Conservation (phyloP, 2,329 filamentous ascomycete genomes). For the Pseudocercospora pini-densiflorae region DNA sequence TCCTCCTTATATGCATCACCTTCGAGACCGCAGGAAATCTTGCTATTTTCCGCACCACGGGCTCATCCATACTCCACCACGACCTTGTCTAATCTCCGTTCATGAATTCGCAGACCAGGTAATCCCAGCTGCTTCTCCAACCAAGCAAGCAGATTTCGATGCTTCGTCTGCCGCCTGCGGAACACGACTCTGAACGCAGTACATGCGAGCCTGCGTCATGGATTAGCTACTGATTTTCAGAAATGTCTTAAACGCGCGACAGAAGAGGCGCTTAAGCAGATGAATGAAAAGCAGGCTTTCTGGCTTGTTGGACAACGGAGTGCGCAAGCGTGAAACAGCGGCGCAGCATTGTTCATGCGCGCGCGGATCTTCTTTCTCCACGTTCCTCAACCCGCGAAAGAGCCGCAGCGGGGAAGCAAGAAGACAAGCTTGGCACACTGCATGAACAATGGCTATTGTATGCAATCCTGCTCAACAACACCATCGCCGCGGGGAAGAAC, state of each 20-base stretch:
- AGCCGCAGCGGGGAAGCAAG: constrained; percentile 4
- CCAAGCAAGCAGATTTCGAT: constrained; percentile 69
- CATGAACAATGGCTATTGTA: constrained; percentile 2
- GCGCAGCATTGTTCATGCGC: constrained; percentile 5
- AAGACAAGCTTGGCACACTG: constrained; percentile 3
- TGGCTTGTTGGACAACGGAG: background rate
- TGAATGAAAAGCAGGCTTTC: background rate
- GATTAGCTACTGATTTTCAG: background rate
- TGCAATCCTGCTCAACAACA: constrained; percentile 9
- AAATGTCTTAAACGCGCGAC: background rate
- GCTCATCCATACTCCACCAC: constrained; percentile 12
- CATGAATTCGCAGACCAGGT: constrained; percentile 12
- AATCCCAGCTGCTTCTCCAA: constrained; percentile 50
- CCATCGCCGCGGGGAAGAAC: background rate
- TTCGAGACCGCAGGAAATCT: constrained; percentile 3
- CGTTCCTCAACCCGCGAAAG: constrained; percentile 1
- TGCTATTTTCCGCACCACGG: background rate
- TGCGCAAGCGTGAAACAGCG: constrained; percentile 2
- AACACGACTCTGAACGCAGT: constrained; percentile 73
- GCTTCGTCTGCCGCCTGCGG: constrained; percentile 71
- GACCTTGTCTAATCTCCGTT: constrained; percentile 19
- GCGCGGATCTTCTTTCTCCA: constrained; percentile 8
- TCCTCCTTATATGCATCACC: too few relatives aligned
- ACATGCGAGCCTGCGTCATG: constrained; percentile 63
- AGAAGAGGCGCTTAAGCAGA: constrained; percentile 2